phyloP scores from a whole-genome alignment of 345 rosid genomes.

The Mercurialis annua region DNA sequence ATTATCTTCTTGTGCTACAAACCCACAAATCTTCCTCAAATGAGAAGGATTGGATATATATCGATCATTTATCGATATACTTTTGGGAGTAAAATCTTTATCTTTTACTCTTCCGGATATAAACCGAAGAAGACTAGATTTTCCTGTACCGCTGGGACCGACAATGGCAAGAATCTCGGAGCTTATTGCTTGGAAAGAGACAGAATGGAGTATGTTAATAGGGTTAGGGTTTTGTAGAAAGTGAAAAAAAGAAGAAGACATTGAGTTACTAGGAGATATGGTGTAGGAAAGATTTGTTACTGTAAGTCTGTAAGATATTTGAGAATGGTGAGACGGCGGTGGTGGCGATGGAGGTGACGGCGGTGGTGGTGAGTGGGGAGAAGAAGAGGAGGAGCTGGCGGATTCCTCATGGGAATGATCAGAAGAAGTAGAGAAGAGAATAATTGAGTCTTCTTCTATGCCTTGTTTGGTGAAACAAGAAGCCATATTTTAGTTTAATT shows the following conservation, averaged over 20 bases:
- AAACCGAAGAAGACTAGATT: constrained; percentile 69
- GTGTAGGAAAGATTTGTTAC: constrained; percentile 66
- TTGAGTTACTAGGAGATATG: constrained; percentile 27
- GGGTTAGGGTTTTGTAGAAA: constrained; percentile 39
- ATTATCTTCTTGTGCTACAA: constrained; percentile 83
- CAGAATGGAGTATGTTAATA: constrained; percentile 53
- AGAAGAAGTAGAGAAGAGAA: no score
- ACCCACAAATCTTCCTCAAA: constrained; percentile 68
- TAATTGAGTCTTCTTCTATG: no score
- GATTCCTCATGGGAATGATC: no score
- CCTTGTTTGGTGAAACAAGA: no score
- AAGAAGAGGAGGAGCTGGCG: no score
- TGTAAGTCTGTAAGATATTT: constrained; percentile 19
- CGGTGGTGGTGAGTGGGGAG: no score
- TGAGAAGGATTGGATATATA: constrained; percentile 37
- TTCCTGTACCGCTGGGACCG: constrained; percentile 87
- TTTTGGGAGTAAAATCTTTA: constrained; percentile 43
- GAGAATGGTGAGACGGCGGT: constrained; percentile 16
- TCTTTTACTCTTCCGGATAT: constrained; percentile 68
- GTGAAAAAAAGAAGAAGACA: constrained; percentile 30
- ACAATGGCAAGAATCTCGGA: constrained; percentile 72
- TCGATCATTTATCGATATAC: constrained; percentile 41
- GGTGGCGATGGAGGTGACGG: not conserved
- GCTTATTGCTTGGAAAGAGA: constrained; percentile 57
- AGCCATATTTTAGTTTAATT: no score